Evolutionary conservation across 805 yeast genomes (phyloP), one percentile per base, ranked within the genome.

Genomic region (Maudiozyma barnettii): DNA sequence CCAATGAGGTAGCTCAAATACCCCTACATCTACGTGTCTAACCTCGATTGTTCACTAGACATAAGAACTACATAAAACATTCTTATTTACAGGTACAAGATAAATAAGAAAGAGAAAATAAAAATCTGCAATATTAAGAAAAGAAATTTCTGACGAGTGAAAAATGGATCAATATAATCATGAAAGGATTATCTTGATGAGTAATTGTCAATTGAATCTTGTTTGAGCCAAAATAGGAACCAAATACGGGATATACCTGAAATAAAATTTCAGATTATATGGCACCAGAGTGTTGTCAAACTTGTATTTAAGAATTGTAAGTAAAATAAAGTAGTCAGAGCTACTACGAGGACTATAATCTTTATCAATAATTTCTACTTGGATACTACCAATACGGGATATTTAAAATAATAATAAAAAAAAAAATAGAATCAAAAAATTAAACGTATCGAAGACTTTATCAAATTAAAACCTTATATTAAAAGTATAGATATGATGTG

Each of bases 171-270:
- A 69, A 70, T 64, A 67, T 66, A 70, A 55, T 72, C 79, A 79
- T 66, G 33, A 54, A 46, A 44, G 57, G 64, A 54, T 43, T 67
- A 73, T 62, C 71, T 73, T 65, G 90, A 82, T 84, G 91, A 84
- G 91, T 83, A 84, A 65, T 77, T 65, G 73, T 77, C 82, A 44
- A 10, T 74, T 54, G 53, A 66, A 39, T 84, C 88, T 86, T 71
- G 95, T 83, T 86, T 89, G 71, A 49, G 41, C 83, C 79, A 79
- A 82, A 85, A 85, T 84, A 82, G 95, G 90, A 81, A 47, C 52
- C 54, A 45, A 49, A 43, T 49, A 53, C 45, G 35, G 51, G 19
- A 37, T 22, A 31, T 37, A 37, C 18, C 19, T 30, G 30, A 41
- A 23, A 33, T 19, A 5, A 41, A 26, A 30, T 14, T 29, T n/a